Evolutionary conservation across 306 rosid species (phyloP), one percentile per base, ranked within the genome.

Genomic region (Fagus crenata): DNA sequence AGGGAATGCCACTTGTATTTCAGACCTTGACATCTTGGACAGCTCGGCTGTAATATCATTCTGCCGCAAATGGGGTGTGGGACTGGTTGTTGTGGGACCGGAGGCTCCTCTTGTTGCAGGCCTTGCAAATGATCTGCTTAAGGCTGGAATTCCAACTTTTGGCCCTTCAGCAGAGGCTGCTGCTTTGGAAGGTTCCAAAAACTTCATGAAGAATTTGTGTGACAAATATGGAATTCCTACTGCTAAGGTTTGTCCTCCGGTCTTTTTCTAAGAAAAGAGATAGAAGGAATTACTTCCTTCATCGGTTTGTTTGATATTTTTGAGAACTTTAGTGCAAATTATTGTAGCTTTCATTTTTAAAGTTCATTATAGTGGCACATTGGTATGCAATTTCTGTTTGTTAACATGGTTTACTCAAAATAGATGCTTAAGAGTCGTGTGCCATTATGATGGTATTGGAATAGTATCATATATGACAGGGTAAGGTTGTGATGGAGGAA

Each of bases 151-250:
- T 77, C 92, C 90, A 68, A 77, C 99, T 42, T 95, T 95, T 85
- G 97, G 99, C 53, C 99, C 99, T 11, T 92, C 99, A 49, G 91
- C 97, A 3, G 97, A 95, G 90, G 97, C 98, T 67, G 92, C 98
- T 87, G 97, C 97, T 64, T 88, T 95, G 83, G 99, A 92, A 85
- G 99, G 99, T 73, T 95, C 99, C 46, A 95, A 95, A 86, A 88
- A 87, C 70, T 95, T 95, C 89, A 92, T 92, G 99, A 95, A 95
- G 89, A 78, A 70, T 85, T 86, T 95, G 86, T 95, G 97, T 75
- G 91, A 95, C 76, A 92, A 91, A 78, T 92, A 92, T 71, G 71
- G 85, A 49, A 95, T 95, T 84, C 97, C 99, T 73, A 95, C 99
- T 63, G 97, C 99, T 49, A 89, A 92, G 96, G 98, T 93, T 75